These are phyloP conservation scores for Cocos nucifera DNA, from an alignment of 176 grass and related monocot genomes.

Conservation along the genomic window DNA sequence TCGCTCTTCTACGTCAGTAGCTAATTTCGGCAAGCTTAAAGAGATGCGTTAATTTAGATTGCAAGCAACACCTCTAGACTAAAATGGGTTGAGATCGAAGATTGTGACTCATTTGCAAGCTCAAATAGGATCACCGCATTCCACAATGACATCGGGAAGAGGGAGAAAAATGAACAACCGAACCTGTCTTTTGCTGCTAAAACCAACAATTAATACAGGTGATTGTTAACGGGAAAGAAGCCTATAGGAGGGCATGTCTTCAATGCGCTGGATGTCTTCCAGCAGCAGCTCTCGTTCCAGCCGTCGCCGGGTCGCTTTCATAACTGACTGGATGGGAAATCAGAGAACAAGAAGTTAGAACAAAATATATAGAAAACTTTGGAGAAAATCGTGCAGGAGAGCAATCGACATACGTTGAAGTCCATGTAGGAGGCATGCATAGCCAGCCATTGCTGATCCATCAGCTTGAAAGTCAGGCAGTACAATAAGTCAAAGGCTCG, in stretches of 20 bases:
- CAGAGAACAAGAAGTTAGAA: background rate
- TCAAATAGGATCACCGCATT: too few relatives aligned
- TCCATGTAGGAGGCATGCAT: slow-evolving; percentile 94
- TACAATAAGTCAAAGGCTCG: slow-evolving; percentile 86
- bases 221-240: slow-evolving; percentile 49
- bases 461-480: slow-evolving; percentile 83
- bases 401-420: slow-evolving; percentile 50
- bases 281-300: slow-evolving; percentile 78
- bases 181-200: too few relatives aligned
- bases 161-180: too few relatives aligned
- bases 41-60: too few relatives aligned
- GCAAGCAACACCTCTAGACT: too few relatives aligned
- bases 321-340: slow-evolving; percentile 39
- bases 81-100: too few relatives aligned
- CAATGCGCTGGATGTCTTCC: slow-evolving; percentile 69
- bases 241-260: slow-evolving; percentile 73
- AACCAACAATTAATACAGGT: background rate
- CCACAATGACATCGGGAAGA: too few relatives aligned
- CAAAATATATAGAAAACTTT: background rate
- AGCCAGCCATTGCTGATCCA: slow-evolving; percentile 94
- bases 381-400: too few relatives aligned
- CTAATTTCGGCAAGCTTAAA: too few relatives aligned
- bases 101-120: too few relatives aligned
- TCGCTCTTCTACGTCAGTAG: too few relatives aligned
- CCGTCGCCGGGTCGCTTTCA: slow-evolving; percentile 65